These are phyloP conservation scores for Suillus placidus DNA, from an alignment of 768 basidiomycete species.

Conservation along the genomic window DNA sequence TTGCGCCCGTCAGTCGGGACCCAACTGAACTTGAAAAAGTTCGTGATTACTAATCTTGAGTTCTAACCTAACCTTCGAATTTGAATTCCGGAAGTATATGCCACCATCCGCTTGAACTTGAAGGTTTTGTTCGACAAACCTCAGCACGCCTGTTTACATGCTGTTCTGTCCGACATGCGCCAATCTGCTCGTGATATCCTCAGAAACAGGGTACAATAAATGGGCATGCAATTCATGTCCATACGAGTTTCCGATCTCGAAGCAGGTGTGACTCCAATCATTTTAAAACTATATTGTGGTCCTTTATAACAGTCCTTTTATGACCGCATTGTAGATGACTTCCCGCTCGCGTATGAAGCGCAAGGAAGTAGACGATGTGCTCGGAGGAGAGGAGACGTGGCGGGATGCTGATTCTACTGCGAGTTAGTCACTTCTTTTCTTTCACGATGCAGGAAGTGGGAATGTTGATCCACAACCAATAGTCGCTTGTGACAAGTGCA, in stretches of 20 bases:
- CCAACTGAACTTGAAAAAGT: no score
- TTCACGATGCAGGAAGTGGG: neutral
- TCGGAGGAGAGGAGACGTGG: constrained; percentile 94
- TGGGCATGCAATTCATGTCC: constrained; percentile 94
- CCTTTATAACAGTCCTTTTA: neutral
- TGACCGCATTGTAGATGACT: constrained; percentile 66
- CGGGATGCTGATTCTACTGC: constrained; percentile 88
- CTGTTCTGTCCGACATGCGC: constrained; percentile 95
- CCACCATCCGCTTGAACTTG: neutral
- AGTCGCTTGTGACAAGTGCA: constrained; percentile 64
- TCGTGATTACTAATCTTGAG: neutral
- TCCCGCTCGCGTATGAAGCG: constrained; percentile 81
- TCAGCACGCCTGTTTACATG: constrained; percentile 45
- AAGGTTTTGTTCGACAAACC: neutral
- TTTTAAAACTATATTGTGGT: neutral
- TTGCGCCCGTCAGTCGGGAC: no score
- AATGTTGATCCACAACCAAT: neutral
- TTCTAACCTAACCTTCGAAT: neutral
- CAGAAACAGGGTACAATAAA: constrained; percentile 82
- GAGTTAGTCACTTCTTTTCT: constrained; percentile 45
- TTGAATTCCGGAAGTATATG: neutral
- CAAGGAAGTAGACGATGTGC: constrained; percentile 94
- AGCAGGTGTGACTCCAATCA: constrained; percentile 50
- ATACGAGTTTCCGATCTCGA: constrained; percentile 91
- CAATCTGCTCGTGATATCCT: constrained; percentile 80